A percentile compares a stretch with the other conserved stretches of the same genome.
These are phyloP conservation scores for Staphylotrichum longicolle DNA, from an alignment of 495 filamentous ascomycete species.

Conservation along the genomic window DNA sequence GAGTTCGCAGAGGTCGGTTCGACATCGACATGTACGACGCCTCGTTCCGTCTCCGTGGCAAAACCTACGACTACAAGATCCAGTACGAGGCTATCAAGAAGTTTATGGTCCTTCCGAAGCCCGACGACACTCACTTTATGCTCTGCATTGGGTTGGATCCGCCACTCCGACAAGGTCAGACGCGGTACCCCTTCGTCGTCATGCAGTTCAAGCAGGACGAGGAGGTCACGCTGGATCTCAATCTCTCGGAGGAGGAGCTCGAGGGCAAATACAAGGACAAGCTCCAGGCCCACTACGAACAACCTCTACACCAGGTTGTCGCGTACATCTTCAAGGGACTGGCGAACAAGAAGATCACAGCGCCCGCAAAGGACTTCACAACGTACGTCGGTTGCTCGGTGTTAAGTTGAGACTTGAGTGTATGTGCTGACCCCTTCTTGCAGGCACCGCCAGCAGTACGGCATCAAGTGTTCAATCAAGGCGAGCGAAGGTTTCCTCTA, in stretches of 20 bases:
- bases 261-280: conserved; percentile 87
- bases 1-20: conserved; percentile 78
- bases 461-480: conserved; percentile 99
- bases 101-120: conserved; percentile 96
- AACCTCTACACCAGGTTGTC: conserved; percentile 85
- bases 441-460: conserved; percentile 86
- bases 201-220: conserved; percentile 99
- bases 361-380: conserved; percentile 89
- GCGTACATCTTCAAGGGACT: conserved; percentile 91
- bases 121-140: conserved; percentile 91
- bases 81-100: conserved; percentile 97
- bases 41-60: conserved; percentile 95
- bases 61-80: conserved; percentile 99
- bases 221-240: conserved; percentile 93
- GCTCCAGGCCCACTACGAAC: conserved; percentile 82
- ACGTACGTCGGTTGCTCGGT: conserved; percentile 43
- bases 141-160: conserved; percentile 95
- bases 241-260: conserved; percentile 87
- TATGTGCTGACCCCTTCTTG: conserved; percentile 17
- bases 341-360: conserved; percentile 88
- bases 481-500: conserved; percentile 96
- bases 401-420: not conserved
- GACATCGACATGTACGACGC: conserved; percentile 99
- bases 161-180: conserved; percentile 95
- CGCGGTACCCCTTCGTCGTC: conserved; percentile 95